phyloP scores from a whole-genome alignment of 2,329 filamentous ascomycete genomes.

The Botryotinia globosa region DNA sequence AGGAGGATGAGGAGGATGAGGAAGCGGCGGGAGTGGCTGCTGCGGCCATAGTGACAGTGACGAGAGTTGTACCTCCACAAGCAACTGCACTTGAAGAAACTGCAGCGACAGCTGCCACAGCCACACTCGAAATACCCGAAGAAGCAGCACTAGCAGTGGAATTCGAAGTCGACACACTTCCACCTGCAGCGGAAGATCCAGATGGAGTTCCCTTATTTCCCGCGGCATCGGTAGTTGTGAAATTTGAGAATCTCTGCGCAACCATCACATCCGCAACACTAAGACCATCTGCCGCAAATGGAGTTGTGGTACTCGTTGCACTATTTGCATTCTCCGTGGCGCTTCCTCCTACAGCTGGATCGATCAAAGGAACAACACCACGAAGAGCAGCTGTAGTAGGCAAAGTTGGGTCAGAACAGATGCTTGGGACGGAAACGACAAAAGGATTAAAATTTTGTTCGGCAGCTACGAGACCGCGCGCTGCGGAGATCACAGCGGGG shows the following conservation, averaged over 20 bases:
- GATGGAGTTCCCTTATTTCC: slow-evolving; percentile 41
- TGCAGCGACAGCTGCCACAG: slow-evolving; percentile 21
- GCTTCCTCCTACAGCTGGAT: slow-evolving; percentile 58
- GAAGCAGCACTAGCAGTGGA: background rate
- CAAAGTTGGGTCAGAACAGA: slow-evolving; percentile 62
- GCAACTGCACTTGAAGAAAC: slow-evolving; percentile 21
- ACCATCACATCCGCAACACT: slow-evolving; percentile 63
- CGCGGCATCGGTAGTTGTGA: slow-evolving; percentile 45
- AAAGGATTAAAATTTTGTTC: slow-evolving; percentile 75
- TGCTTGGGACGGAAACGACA: slow-evolving; percentile 54
- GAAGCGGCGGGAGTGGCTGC: background rate
- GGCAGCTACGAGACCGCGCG: slow-evolving; percentile 60
- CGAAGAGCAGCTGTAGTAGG: slow-evolving; percentile 59
- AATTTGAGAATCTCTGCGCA: slow-evolving; percentile 61
- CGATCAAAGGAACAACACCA: slow-evolving; percentile 65
- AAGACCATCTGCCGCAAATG: slow-evolving; percentile 58
- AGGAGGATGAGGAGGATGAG: background rate
- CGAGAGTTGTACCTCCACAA: slow-evolving; percentile 27
- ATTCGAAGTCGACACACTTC: slow-evolving; percentile 10
- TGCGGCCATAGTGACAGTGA: slow-evolving; percentile 20
- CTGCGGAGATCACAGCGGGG: slow-evolving; percentile 58
- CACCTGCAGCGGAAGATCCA: slow-evolving; percentile 12
- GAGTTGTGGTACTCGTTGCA: slow-evolving; percentile 47
- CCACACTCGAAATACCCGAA: slow-evolving; percentile 16
- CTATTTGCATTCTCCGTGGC: slow-evolving; percentile 61